Base-by-base conservation (phyloP, 257 asterid species). In the Lavandula angustifolia region DNA sequence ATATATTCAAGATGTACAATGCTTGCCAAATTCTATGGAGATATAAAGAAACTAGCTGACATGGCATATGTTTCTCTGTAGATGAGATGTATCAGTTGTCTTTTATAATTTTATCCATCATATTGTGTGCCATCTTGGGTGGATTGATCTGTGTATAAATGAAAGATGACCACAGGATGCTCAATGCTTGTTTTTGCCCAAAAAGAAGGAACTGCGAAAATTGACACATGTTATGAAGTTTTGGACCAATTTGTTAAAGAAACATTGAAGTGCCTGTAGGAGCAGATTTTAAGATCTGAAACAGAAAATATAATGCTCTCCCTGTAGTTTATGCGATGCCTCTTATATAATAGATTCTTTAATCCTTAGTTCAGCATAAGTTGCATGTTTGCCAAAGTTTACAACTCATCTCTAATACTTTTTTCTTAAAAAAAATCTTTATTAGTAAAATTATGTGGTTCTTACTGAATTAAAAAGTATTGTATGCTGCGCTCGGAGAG, bases 11-110 rank as follows among this genome's bases (percentile, higher is more conserved):
- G 42, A 52, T 40, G 10, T 58, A 33, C 64, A 4, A 33, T 43
- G 33, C 17, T 46, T 46, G 34, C 42, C 27, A 22, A 22, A 22
- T 22, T 22, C 32, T 65, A 6, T 27, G 11, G 52, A 49, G 51
- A 34, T 48, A 12, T 58, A 31, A 31, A 27, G 18, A 37, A 54
- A 54, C 27, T 55, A 33, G 48, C 57, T 44, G 57, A 22, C 27
- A 22, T 22, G 47, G 43, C 14, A 41, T 43, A 29, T 63, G 22
- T 22, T 13, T 16, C 43, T 49, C 43, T 17, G 22, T 35, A 7
- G 57, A 61, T 53, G 70, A 54, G 46, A n/a, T 34, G 46, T 56
- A 33, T 52, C 11, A 40, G 13, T 31, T 10, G 61, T 62, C 29
- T 53, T 4, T n/a, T 22, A 22, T 22, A 8, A 34, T n/a, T 29